A percentile compares a stretch with the other conserved stretches of the same genome.
Conservation (phyloP, 1,284 basidiomycete genomes). For the Lentinula novae-zelandiae region DNA sequence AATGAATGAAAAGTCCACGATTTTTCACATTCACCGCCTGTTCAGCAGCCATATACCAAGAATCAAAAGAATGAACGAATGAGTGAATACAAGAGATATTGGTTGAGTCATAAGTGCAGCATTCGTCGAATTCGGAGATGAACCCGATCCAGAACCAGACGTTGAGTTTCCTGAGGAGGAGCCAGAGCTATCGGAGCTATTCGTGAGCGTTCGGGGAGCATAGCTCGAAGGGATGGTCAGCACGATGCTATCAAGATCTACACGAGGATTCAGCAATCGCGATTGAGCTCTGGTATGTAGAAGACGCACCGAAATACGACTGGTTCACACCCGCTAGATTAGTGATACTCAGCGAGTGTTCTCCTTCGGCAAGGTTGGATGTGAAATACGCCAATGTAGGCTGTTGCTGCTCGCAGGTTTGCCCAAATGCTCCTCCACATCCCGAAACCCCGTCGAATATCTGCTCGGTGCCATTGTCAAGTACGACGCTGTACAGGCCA, state of each 20-base stretch:
- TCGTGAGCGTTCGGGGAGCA: constrained; percentile 13
- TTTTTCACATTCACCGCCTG: neutral
- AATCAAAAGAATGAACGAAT: neutral
- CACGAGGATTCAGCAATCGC: neutral
- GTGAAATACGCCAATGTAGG: constrained; percentile 37
- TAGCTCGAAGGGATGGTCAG: constrained; percentile 38
- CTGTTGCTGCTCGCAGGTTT: constrained; percentile 38
- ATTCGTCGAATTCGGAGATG: neutral
- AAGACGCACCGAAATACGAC: constrained; percentile 38
- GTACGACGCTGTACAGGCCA: constrained; percentile 32
- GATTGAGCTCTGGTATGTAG: neutral
- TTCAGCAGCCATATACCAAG: neutral
- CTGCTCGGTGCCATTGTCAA: constrained; percentile 29
- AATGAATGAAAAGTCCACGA: no score
- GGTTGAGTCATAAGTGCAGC: neutral
- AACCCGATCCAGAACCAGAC: constrained; percentile 3
- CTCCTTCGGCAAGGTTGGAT: constrained; percentile 31
- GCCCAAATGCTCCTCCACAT: constrained; percentile 37
- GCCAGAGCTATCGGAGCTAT: constrained; percentile 17
- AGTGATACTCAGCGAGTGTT: constrained; percentile 31
- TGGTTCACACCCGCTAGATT: constrained; percentile 35
- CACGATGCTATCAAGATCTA: constrained; percentile 40
- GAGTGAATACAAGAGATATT: neutral
- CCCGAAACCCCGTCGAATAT: constrained; percentile 35
- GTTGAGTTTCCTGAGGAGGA: constrained; percentile 8